Base-by-base conservation (phyloP, 2,329 filamentous ascomycete species). In the Amylocarpus encephaloides region DNA sequence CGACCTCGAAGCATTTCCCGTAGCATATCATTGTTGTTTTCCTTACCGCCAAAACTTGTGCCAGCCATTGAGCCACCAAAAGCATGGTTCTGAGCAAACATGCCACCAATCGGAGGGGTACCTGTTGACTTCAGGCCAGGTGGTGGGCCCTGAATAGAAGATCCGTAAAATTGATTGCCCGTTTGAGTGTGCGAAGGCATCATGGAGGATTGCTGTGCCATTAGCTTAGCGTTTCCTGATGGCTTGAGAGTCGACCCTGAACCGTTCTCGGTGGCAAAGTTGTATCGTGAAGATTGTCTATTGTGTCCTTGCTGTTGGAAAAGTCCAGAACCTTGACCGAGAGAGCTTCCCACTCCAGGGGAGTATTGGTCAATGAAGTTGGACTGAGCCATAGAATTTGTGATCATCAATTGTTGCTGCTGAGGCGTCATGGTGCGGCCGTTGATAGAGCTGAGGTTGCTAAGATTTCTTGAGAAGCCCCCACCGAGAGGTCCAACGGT, bases 61-160 rank as follows among this genome's bases (percentile, higher is more conserved):
- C 77, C 74, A 52, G 76, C 74, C 55, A 74, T 71, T n/a, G 78
- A 74, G 55, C 79, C 85, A 40, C 87, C 87, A 66, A 95, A 96
- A 9, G 81, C 81, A 66, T 93, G 88, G 43, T 86, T 85, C 68
- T 96, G 90, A 29, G 88, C 87, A 69, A 96, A 97, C 80, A 96
- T 93, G 48, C 80, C 83, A 46, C 82, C 82, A 58, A 88, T 90
- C 13, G 93, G 92, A 51, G 93, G 92, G 15, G 92, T 97, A 38
- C 90, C 89, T 2, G 91, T 91, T 18, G 92, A 94, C 72, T 98
- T 98, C 26, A 98, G 76, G 9, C 93, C 93, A 0, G 93, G 94
- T 52, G 93, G 93, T 26, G 94, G 93, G 3, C 91, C 92, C 62
- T 94, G 89, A 63, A 96, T 89, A 9, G 88, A 88, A 48, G 82